Evolutionary conservation across 441 rosid genomes (phyloP), one percentile per base, ranked within the genome.

Genomic region (Gossypium aridum): DNA sequence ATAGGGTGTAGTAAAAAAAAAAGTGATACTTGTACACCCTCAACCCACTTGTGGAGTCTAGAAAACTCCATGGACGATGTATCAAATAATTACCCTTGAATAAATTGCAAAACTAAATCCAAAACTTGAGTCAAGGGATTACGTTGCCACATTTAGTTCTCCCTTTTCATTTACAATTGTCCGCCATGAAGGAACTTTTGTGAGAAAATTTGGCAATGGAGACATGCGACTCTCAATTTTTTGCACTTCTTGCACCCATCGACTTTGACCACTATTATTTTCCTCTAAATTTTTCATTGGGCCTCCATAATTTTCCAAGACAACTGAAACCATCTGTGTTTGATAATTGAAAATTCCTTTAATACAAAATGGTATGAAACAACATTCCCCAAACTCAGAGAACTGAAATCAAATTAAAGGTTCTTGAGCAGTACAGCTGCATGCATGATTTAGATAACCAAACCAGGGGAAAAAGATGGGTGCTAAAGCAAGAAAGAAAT

Each of bases 291-390:
- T 82, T 83, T 82, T 85, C 69, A 72, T 64, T 5, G 74, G 76
- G 61, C 81, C 74, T 70, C 83, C 86, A 76, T 91, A 96, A 65
- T 92, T 96, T 85, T 96, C 98, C 86, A 96, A 83, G 68, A 92
- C 92, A 69, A 85, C 95, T 68, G 93, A 78, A 80, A 94, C 96
- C 81, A 96, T 84, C 99, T 96, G 87, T 82, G 71, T 37, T 72
- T 53, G 14, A 76, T 34, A 75, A 54, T 59, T 69, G 20, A 77
- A 71, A 74, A 55, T 20, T 19, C 28, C 55, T 59, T 62, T 55
- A 73, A 60, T 64, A 61, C 37, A 70, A 59, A 64, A 75, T 51
- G 67, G 62, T 19, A 69, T 17, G 4, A 8, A 51, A 53, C 26
- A 51, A 53, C 1, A 61, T 55, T 17, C 20, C 2, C 59, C 17